Conservation (phyloP, 169 alveolate species). For the Eimeria falciformis region DNA sequence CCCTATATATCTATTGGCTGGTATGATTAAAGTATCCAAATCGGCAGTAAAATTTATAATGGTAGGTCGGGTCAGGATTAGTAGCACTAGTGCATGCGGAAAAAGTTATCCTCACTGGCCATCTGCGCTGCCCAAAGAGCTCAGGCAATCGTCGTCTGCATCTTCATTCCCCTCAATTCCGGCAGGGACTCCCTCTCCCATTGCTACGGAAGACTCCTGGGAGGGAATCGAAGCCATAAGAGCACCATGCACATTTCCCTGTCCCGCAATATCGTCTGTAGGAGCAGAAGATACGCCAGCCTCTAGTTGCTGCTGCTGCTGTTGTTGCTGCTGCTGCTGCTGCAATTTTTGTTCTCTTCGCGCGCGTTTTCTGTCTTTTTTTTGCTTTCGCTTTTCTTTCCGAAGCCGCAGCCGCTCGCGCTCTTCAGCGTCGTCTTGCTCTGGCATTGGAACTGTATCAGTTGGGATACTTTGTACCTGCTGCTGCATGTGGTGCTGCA, state of each 20-base stretch:
- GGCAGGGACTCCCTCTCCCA: conserved; percentile 3
- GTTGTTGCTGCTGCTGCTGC: conserved; percentile 59
- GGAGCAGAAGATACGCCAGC: background rate
- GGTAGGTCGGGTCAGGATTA: no score
- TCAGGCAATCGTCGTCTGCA: conserved; percentile 29
- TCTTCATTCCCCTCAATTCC: conserved; percentile 38
- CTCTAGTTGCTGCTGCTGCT: no score
- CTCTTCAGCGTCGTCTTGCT: conserved; percentile 37
- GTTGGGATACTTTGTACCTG: conserved; percentile 52
- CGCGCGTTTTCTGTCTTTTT: conserved; percentile 58
- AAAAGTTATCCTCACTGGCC: background rate
- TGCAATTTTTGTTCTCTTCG: conserved; percentile 37
- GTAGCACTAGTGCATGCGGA: background rate
- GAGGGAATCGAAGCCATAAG: no score
- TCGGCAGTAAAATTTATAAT: no score
- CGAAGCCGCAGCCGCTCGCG: conserved; percentile 67
- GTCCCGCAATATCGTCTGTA: background rate
- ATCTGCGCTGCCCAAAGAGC: conserved; percentile 62
- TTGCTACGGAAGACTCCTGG: background rate
- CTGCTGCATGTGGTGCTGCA: conserved; percentile 41
- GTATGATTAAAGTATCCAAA: no score
- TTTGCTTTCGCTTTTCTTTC: conserved; percentile 32
- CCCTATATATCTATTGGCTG: no score
- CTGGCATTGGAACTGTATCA: background rate
- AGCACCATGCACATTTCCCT: background rate